Percentiles rank a stretch among this genome's conserved stretches.
phyloP scores from a whole-genome alignment of 495 filamentous ascomycete genomes.

The Hypoxylon rickii region DNA sequence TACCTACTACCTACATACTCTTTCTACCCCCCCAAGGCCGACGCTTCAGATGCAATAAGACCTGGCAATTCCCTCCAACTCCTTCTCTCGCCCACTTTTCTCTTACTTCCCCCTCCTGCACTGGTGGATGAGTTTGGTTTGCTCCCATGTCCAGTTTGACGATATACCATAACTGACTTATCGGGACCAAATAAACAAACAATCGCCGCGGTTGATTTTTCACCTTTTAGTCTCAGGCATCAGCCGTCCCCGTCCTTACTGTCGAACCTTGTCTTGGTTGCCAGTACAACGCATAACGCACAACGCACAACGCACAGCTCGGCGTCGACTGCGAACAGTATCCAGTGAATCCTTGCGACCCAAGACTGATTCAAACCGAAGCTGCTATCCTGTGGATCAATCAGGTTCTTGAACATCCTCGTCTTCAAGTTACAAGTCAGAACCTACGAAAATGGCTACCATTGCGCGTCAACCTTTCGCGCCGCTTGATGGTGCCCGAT shows the following conservation, averaged over 20 bases:
- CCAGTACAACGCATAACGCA: conserved; percentile 8
- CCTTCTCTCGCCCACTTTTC: conserved; percentile 38
- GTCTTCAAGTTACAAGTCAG: conserved; percentile 23
- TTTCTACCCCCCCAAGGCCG: conserved; percentile 2
- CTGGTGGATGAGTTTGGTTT: conserved; percentile 22
- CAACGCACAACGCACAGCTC: too few species aligned
- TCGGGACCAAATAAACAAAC: conserved; percentile 39
- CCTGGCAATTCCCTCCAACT: conserved; percentile 31
- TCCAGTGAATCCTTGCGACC: conserved; percentile 19
- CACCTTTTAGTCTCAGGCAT: conserved; percentile 18
- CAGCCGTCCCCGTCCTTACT: conserved; percentile 14
- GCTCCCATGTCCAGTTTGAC: conserved; percentile 17
- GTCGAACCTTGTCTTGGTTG: conserved; percentile 12
- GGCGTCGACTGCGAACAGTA: conserved; percentile 14
- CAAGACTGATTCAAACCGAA: conserved; percentile 19
- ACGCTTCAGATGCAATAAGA: conserved; percentile 39
- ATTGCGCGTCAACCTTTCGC: conserved; percentile 62
- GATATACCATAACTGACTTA: conserved; percentile 23
- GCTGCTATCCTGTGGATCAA: conserved; percentile 11
- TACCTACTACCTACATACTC: not conserved
- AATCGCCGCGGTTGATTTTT: conserved; percentile 17
- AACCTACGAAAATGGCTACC: conserved; percentile 47
- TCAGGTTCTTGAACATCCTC: conserved; percentile 16
- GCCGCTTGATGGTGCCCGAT: conserved; percentile 54
- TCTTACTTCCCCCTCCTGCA: conserved; percentile 26